Base-by-base conservation (phyloP, 1,284 basidiomycete species). In the Coniferiporia sulphurascens region DNA sequence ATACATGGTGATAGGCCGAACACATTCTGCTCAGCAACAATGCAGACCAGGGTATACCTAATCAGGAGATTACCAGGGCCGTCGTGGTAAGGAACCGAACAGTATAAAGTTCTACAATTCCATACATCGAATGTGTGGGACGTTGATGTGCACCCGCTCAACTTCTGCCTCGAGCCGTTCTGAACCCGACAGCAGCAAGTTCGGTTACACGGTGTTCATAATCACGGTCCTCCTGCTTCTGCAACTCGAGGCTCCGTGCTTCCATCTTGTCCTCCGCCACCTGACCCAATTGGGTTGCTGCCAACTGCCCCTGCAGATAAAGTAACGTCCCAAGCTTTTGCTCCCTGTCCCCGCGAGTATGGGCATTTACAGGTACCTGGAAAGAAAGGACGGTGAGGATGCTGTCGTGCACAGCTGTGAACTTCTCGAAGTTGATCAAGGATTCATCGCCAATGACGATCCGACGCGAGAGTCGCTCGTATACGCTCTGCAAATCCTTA, bases 361-460 rank as follows among this genome's bases (percentile, higher is more conserved):
- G 8, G 27, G 9, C 32, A 32, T 34, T 35, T 7, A 38, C n/a
- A 32, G 19, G 34, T 17, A 21, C 22, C 46, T 66, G 65, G 63
- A 71, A 74, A 36, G 67, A 67, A 2, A 71, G 61, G 1, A 76
- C 60, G 32, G 72, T 69, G 50, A 67, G 68, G 48, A 78, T 67
- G 17, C 69, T 69, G n/a, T 71, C 68, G 57, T 70, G 71, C 52
- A 77, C 73, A 41, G 69, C 68, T 58, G 65, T 56, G 60, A 75
- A 78, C 36, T 76, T 74, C 49, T 70, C 63, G 58, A 77, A 78
- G 65, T 79, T 78, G 67, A 80, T 75, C 55, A 78, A 63, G 1
- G 68, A 64, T n/a, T 65, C 66, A 15, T 71, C 71, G 41, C 74
- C 70, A 13, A 68, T 55, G 34, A 72, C 56, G 15, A 74, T 19